phyloP scores from a whole-genome alignment of 106 monocot genomes.

The Xerophyta viscosa region DNA sequence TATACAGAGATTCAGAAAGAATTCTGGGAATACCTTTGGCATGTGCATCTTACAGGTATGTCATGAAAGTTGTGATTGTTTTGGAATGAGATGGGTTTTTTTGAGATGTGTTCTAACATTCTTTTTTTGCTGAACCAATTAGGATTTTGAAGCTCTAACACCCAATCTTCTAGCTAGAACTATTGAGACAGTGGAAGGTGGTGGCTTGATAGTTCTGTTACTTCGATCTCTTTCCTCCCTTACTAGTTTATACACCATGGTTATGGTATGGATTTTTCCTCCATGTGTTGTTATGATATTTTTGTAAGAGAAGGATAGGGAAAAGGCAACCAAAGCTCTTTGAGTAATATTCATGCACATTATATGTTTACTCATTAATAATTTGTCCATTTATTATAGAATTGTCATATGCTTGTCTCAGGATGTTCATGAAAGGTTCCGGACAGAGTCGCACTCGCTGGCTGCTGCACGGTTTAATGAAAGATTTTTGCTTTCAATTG shows the following conservation, averaged over 20 bases:
- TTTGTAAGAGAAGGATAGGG: too few species aligned
- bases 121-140: too few species aligned
- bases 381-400: neutral
- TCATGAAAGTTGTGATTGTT: neutral
- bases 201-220: slow-evolving; percentile 82
- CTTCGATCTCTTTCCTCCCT: slow-evolving; percentile 82
- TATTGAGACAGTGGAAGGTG: slow-evolving; percentile 99
- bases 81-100: too few species aligned
- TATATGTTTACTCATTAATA: too few species aligned
- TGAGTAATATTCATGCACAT: too few species aligned
- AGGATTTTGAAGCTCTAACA: slow-evolving; percentile 98
- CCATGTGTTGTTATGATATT: too few species aligned
- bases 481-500: slow-evolving; percentile 81
- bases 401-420: slow-evolving; percentile 19
- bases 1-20: slow-evolving; percentile 86
- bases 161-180: slow-evolving; percentile 97
- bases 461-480: slow-evolving; percentile 80
- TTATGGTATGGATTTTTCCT: slow-evolving; percentile 57
- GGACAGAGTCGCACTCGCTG: slow-evolving; percentile 87
- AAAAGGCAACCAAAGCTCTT: too few species aligned
- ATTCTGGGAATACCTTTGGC: slow-evolving; percentile 92
- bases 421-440: slow-evolving; percentile 98
- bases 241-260: slow-evolving; percentile 89
- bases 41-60: slow-evolving; percentile 97
- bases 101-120: too few species aligned